phyloP scores from a whole-genome alignment of 345 rosid genomes.

The Salix udensis region DNA sequence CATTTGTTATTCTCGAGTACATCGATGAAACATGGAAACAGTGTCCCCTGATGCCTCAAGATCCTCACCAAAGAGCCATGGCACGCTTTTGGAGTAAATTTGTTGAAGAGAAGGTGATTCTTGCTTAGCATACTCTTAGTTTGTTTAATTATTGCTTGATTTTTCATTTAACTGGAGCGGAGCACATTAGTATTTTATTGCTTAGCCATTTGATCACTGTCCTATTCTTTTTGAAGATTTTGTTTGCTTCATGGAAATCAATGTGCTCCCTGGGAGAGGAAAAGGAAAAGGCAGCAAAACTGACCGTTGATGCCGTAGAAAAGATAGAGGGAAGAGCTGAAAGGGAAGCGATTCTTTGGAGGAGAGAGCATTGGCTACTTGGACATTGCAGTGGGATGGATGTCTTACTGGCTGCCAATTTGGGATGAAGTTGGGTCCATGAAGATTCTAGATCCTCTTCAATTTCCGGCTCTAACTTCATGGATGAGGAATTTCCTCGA shows the following conservation, averaged over 20 bases:
- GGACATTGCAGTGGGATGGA: constrained; percentile 34
- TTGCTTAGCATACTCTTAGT: neutral
- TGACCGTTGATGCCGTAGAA: constrained; percentile 21
- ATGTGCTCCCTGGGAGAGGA: constrained; percentile 19
- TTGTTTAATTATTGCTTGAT: neutral
- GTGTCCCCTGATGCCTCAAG: constrained; percentile 31
- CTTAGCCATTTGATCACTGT: neutral
- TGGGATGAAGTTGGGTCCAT: constrained; percentile 31
- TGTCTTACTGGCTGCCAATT: constrained; percentile 26
- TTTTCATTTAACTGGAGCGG: neutral
- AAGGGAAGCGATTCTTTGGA: constrained; percentile 27
- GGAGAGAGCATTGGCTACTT: constrained; percentile 34
- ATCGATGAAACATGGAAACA: constrained; percentile 40
- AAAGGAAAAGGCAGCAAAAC: constrained; percentile 11
- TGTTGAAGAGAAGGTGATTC: constrained; percentile 25
- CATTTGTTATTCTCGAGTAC: constrained; percentile 20
- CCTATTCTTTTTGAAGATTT: neutral
- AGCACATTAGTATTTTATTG: neutral
- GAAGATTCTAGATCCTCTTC: constrained; percentile 7
- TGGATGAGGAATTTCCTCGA: constrained; percentile 28
- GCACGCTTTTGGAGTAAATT: constrained; percentile 42
- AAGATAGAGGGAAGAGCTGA: constrained; percentile 30
- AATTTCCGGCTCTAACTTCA: constrained; percentile 24
- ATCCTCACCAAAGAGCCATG: constrained; percentile 34
- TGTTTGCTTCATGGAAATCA: constrained; percentile 3